These are phyloP conservation scores for Venturia aucupariae DNA, from an alignment of 2,329 filamentous ascomycete species.

Conservation along the genomic window DNA sequence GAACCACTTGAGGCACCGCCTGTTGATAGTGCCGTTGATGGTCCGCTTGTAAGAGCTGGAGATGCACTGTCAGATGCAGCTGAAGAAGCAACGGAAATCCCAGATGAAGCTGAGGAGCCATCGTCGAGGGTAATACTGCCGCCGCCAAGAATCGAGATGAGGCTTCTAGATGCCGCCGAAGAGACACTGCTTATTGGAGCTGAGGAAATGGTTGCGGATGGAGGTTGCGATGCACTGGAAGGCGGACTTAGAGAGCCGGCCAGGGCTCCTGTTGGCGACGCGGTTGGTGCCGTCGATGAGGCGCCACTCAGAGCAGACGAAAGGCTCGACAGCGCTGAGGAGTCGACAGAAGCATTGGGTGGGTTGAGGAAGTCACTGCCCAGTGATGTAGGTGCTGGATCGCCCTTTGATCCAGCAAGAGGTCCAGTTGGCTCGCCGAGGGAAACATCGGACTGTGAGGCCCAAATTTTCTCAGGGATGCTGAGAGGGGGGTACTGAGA, in stretches of 20 bases:
- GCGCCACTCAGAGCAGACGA: neutral
- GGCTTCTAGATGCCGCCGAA: neutral
- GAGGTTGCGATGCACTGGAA: neutral
- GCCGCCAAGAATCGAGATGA: neutral
- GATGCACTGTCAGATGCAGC: neutral
- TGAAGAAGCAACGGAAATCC: neutral
- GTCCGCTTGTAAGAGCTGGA: neutral
- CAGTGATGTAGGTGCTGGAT: constrained; percentile 2
- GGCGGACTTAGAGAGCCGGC: neutral
- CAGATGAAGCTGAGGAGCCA: neutral
- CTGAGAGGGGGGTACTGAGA: neutral
- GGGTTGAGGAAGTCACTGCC: neutral
- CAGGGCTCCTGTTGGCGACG: neutral
- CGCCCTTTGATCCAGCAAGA: neutral
- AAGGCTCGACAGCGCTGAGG: constrained; percentile 4
- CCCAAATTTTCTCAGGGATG: neutral
- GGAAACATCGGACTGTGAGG: neutral
- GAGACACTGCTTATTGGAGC: neutral
- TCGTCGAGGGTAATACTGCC: neutral
- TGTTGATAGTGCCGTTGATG: neutral
- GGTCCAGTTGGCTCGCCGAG: neutral
- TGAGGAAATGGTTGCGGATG: neutral
- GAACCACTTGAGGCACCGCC: neutral
- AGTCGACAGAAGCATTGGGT: neutral
- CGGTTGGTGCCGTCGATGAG: neutral